Percentiles rank a stretch among this genome's conserved stretches.
These are phyloP conservation scores for Penicillium paradoxum DNA, from an alignment of 495 filamentous ascomycete genomes.

Conservation along the genomic window DNA sequence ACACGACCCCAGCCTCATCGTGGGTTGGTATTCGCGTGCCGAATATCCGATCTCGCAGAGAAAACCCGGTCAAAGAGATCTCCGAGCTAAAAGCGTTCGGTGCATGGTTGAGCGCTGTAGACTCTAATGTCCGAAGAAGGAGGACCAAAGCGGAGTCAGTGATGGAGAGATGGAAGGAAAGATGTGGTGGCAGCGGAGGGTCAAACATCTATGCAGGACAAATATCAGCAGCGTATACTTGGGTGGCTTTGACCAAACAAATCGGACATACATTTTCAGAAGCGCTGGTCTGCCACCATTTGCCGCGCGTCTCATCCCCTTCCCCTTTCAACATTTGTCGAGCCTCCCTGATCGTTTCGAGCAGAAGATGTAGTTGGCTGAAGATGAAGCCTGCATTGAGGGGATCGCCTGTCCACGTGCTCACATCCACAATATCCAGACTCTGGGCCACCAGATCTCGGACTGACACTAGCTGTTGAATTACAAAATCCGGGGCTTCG, in stretches of 20 bases:
- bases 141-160: conserved; percentile 73
- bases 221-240: not conserved
- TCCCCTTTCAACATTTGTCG: conserved; percentile 45
- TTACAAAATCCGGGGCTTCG: conserved; percentile 47
- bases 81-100: conserved; percentile 55
- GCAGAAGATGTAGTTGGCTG: conserved; percentile 70
- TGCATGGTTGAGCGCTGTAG: conserved; percentile 51
- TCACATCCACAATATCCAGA: conserved; percentile 74
- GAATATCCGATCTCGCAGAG: conserved; percentile 52
- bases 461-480: conserved; percentile 66
- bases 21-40: conserved; percentile 58
- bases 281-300: conserved; percentile 55
- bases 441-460: conserved; percentile 69
- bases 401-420: conserved; percentile 58
- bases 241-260: not conserved
- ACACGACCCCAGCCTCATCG: conserved; percentile 75
- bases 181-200: conserved; percentile 51
- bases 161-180: conserved; percentile 73
- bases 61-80: conserved; percentile 51
- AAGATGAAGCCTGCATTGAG: conserved; percentile 64
- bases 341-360: conserved; percentile 71
- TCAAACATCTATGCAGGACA: conserved; percentile 43
- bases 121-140: conserved; percentile 72
- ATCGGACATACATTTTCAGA: conserved; percentile 44
- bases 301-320: conserved; percentile 43